Evolutionary conservation across 2,329 filamentous ascomycete species (phyloP).

Genomic region (Pochonia chlamydosporia): DNA sequence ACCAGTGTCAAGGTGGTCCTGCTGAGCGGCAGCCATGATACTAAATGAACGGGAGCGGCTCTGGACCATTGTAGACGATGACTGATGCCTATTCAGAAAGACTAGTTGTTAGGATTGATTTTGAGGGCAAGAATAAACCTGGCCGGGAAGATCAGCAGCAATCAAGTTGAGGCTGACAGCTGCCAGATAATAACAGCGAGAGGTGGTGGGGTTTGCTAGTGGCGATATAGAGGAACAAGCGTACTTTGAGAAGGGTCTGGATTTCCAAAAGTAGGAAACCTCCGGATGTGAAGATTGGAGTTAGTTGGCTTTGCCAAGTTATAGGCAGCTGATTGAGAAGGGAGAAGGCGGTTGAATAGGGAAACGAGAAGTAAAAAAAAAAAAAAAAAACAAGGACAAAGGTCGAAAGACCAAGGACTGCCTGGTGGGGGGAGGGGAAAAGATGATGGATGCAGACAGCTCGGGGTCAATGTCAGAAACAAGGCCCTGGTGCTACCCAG

Average conservation of each 20-base stretch:
- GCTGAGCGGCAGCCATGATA: conserved; percentile 58
- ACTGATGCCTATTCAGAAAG: conserved; percentile 5
- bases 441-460: background rate
- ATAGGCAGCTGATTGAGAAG: background rate
- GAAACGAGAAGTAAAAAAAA: background rate
- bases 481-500: too few relatives aligned
- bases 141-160: too few relatives aligned
- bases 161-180: background rate
- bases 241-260: background rate
- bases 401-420: background rate
- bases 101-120: background rate
- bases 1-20: conserved; percentile 80
- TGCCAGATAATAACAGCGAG: background rate
- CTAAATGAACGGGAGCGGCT: conserved; percentile 27
- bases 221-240: background rate
- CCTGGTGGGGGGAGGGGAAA: conserved; percentile 3
- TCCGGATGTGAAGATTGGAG: background rate
- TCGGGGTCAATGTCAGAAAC: too few relatives aligned
- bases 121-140: too few relatives aligned
- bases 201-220: background rate
- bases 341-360: background rate
- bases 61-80: conserved; percentile 25
- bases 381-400: background rate
- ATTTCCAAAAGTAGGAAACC: background rate
- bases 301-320: too few relatives aligned